These are phyloP conservation scores for Leccinum sublutescens DNA, from an alignment of 768 basidiomycete species.

Conservation along the genomic window DNA sequence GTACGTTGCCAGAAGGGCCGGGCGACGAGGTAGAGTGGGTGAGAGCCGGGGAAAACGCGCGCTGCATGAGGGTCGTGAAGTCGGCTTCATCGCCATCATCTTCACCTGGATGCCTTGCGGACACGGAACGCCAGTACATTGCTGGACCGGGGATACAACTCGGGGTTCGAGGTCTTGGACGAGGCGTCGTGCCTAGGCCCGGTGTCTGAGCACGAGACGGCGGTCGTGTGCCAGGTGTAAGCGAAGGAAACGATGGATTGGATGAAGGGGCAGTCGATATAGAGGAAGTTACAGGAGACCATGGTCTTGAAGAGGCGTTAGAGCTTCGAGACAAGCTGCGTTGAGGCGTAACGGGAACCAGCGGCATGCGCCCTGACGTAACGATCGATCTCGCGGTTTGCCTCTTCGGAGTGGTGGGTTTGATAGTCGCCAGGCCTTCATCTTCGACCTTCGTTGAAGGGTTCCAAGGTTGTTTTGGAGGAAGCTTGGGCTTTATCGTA, in stretches of 20 bases:
- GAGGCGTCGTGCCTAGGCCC: constrained; percentile 45
- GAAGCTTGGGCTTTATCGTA: constrained; percentile 40
- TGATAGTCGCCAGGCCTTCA: constrained; percentile 48
- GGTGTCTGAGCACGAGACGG: constrained; percentile 65
- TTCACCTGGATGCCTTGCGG: constrained; percentile 46
- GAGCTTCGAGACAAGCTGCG: constrained; percentile 73
- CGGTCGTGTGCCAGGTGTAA: constrained; percentile 33
- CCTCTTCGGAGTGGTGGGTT: constrained; percentile 50
- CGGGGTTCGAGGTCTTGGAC: constrained; percentile 75
- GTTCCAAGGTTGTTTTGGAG: constrained; percentile 66
- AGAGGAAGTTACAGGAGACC: constrained; percentile 74
- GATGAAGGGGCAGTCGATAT: constrained; percentile 65
- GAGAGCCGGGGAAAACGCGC: constrained; percentile 59
- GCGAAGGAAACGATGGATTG: constrained; percentile 32
- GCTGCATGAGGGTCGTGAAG: constrained; percentile 46
- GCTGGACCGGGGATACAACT: constrained; percentile 73
- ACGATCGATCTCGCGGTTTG: constrained; percentile 45
- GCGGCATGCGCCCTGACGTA: constrained; percentile 42
- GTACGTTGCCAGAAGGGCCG: constrained; percentile 26
- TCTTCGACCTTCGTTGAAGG: constrained; percentile 72
- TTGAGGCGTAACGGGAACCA: constrained; percentile 50
- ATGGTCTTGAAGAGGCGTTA: constrained; percentile 75
- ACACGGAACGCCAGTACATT: constrained; percentile 47
- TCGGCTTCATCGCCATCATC: constrained; percentile 46
- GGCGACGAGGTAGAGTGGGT: constrained; percentile 48